Evolutionary conservation across 345 rosid species (phyloP), one percentile per base, ranked within the genome.

Genomic region (Salix koriyanagi): DNA sequence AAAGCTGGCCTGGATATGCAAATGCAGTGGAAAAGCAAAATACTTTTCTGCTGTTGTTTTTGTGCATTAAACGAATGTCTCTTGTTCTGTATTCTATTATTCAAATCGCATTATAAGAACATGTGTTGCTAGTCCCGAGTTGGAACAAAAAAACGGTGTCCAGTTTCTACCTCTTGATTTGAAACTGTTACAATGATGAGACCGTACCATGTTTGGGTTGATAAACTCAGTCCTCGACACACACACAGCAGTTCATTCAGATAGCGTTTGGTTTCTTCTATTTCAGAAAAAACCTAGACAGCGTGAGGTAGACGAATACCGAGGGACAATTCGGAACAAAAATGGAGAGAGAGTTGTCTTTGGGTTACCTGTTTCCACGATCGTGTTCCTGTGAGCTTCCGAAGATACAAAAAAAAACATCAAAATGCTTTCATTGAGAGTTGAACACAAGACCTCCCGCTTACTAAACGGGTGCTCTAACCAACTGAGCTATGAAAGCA

Each of bases 391-490:
- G 52, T 48, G 52, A 14, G 52, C 52, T 15, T 48, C 52, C 6
- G 52, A 48, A 15, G 52, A 41, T 1, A 50, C 7, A 16, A 5
- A 50, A 50, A 50, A 5, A 48, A 5, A 0, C 7, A 16, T 50
- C 7, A 6, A 50, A 48, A 48, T 50, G 56, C 95, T 91, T 80
- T 90, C 91, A 79, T 89, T 92, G 95, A 92, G 91, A 92, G 92
- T 91, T 21, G 91, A 92, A 94, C 94, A 91, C 95, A 91, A 91
- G 97, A 92, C 97, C 95, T 94, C 92, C 94, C 90, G 93, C 97
- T 90, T 91, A 90, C 91, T 91, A 91, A 92, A 90, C 92, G 89
- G 94, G 91, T 90, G 94, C 95, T 90, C 94, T 92, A 92, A 94
- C 94, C 96, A 90, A 89, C 94, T 94, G 93, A 91, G 94, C 94